Evolutionary conservation across 139 green algal species (phyloP), one percentile per base, ranked within the genome.

Genomic region (Zygnema circumcarinatum): DNA sequence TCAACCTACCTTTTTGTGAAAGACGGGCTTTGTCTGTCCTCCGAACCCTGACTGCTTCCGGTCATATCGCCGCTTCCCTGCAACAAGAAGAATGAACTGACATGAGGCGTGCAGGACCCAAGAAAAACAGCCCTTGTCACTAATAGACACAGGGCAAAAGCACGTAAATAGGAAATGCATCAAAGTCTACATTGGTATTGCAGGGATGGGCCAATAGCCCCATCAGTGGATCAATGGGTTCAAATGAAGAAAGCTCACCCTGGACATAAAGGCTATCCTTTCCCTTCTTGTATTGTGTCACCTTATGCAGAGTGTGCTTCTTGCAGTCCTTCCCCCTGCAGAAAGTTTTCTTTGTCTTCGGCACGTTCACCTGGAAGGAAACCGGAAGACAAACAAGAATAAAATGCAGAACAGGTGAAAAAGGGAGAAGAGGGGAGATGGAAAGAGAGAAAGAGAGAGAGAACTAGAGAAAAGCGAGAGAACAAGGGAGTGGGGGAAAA

Each of bases 1-100:
- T n/a, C n/a, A n/a, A n/a, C n/a, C n/a, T 52, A 98, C 95, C 96
- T 99, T 99, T 93, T 99, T 99, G 94, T 98, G 96, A 95, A 99
- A 99, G 36, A 99, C 96, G 67, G 97, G 97, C 95, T 99, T 99
- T 74, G 97, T 99, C 95, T 99, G 97, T 42, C 97, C 97, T 93
- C 97, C 97, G 81, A 95, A 99, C 21, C 97, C 97, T 16, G 94
- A 94, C 95, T 99, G 97, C 94, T 99, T 99, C 67, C 96, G 92
- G 94, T 99, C 97, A 92, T 99, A 99, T 87, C 97, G 96, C 74
- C 97, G 91, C 96, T 99, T 99, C 52, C 97, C 96, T 98, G 94
- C 86, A 82, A 82, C 11, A 38, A 78, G 35, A 62, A 29, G 76
- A 41, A 11, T 29, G 7, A 78, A 41, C 3, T 52, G 36, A 11